Percentiles rank a stretch among this genome's conserved stretches.
phyloP scores from a whole-genome alignment of 768 basidiomycete genomes.

The Lactifluus volemus region DNA sequence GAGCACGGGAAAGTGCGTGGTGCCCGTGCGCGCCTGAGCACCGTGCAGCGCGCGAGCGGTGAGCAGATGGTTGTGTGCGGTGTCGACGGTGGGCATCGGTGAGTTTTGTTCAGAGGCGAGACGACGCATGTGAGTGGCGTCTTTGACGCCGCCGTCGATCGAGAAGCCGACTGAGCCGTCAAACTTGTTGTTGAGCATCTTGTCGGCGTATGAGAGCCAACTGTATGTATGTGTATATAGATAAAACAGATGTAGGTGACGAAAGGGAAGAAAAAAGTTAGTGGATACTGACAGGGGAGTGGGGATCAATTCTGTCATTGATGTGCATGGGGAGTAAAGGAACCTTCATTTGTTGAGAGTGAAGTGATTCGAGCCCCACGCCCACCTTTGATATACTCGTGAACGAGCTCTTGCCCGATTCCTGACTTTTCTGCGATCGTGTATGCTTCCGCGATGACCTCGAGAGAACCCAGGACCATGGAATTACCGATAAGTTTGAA shows the following conservation, averaged over 20 bases:
- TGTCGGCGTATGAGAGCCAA: conserved; percentile 48
- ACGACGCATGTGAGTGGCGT: conserved; percentile 67
- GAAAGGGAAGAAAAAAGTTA: too few relatives aligned
- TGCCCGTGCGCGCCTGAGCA: conserved; percentile 35
- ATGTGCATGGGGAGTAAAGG: not conserved
- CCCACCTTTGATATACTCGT: conserved; percentile 48
- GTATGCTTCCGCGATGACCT: conserved; percentile 73
- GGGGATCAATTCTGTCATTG: conserved; percentile 50
- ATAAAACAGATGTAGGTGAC: too few relatives aligned
- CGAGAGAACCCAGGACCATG: conserved; percentile 65
- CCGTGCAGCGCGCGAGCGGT: conserved; percentile 68
- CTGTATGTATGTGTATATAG: conserved; percentile 24
- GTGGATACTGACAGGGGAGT: conserved; percentile 37
- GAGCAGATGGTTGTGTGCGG: conserved; percentile 70
- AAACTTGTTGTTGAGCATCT: conserved; percentile 67
- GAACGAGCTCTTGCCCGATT: conserved; percentile 54
- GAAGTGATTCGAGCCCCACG: not conserved
- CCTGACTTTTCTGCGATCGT: conserved; percentile 82
- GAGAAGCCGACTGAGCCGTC: conserved; percentile 68
- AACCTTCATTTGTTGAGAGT: not conserved
- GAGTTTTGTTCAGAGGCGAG: conserved; percentile 56
- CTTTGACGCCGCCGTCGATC: conserved; percentile 83
- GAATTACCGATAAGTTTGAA: conserved; percentile 79
- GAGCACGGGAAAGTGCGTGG: conserved; percentile 45
- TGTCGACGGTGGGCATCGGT: conserved; percentile 65